Evolutionary conservation across 2,329 filamentous ascomycete species (phyloP), one percentile per base, ranked within the genome.

Genomic region (Calonectria hongkongensis): DNA sequence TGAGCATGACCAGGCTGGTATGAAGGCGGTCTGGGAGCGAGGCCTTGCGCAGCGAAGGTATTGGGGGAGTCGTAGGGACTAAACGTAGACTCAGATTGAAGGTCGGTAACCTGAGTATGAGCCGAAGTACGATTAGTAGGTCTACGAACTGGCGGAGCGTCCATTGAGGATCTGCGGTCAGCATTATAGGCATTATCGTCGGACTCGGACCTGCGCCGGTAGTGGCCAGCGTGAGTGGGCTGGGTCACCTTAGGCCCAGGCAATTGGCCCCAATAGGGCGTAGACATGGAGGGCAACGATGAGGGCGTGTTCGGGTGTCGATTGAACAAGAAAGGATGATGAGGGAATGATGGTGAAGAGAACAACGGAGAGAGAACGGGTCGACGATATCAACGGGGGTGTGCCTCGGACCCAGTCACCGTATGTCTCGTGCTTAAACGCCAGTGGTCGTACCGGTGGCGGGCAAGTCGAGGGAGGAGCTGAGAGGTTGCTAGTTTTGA

Each of bases 21-120:
- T 2, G 90, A 91, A n/a, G 89, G 85, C 47, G 91, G 91, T 70
- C 90, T 87, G 66, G 91, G 90, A 76, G 90, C 88, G 73, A 92
- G 85, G 30, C 89, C 90, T 76, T 87, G 84, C 68, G 82, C 85
- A 56, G 83, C 83, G 78, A 90, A 89, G 78, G 83, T 88, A 36
- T 89, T 87, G 66, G 91, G 90, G 43, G 90, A 91, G 74, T 85
- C 87, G 78, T 88, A 87, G 56, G 90, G 89, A 78, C 89, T 91
- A 79, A 89, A 86, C 58, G 90, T 91, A 63, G 90, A 90, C 72
- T 91, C 88, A 76, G 90, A 90, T 68, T 86, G 86, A 76, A 88
- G 86, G 74, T 91, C 89, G 72, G 89, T 89, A 79, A 83, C 85
- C 79, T 86, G 84, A 68, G 90, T 92, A 84, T 92, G 90, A 71